Evolutionary conservation across 2,329 filamentous ascomycete species (phyloP).

Genomic region (Claviceps digitariae): DNA sequence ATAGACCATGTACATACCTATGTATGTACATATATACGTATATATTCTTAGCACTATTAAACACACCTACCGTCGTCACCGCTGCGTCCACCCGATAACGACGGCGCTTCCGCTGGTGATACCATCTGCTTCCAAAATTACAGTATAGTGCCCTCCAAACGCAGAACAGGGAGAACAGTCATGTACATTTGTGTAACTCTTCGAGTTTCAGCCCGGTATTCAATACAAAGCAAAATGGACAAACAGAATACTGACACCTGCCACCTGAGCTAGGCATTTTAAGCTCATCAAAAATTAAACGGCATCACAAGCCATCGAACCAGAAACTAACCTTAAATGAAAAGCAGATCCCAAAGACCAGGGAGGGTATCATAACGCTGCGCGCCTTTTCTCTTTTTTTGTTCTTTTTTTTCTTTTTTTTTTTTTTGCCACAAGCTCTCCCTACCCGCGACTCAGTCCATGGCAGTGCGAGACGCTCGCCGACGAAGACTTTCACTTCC

Average conservation of each 20-base stretch:
- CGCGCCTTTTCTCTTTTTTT: neutral
- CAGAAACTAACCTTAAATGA: neutral
- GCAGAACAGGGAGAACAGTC: too few relatives aligned
- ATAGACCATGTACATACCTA: too few relatives aligned
- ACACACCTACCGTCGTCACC: neutral
- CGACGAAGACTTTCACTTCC: constrained; percentile 19
- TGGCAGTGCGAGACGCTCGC: constrained; percentile 14
- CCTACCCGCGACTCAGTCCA: constrained; percentile 6
- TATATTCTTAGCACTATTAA: too few relatives aligned
- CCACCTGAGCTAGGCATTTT: neutral
- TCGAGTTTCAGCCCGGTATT: neutral
- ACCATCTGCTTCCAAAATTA: neutral
- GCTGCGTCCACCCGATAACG: neutral
- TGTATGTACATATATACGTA: too few relatives aligned
- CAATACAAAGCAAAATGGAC: neutral
- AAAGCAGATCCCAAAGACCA: neutral
- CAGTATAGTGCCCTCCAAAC: neutral
- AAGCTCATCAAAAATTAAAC: neutral
- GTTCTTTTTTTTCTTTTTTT: neutral
- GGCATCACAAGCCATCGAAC: neutral
- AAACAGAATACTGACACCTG: too few relatives aligned
- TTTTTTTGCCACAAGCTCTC: neutral
- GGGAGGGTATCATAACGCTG: constrained; percentile 3
- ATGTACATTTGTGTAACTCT: neutral
- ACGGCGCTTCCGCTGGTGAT: neutral